Conservation (phyloP, 305 asterid species). For the Fraxinus baroniana region DNA sequence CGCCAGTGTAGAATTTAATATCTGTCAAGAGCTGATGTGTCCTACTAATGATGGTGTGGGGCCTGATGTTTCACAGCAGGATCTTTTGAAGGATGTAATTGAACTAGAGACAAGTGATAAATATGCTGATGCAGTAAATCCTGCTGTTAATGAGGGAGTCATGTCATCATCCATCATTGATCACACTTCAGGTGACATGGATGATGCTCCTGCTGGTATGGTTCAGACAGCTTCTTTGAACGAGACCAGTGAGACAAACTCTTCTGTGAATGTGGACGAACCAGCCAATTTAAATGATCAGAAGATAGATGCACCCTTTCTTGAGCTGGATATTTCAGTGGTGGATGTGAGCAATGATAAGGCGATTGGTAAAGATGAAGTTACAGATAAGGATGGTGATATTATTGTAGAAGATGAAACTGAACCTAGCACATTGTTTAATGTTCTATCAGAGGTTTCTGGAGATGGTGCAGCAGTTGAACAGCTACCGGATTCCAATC, state of each 20-base stretch:
- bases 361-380: constrained; percentile 36
- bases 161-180: constrained; percentile 25
- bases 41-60: constrained; percentile 26
- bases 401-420: constrained; percentile 34
- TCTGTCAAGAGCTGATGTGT: constrained; percentile 28
- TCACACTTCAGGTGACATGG: constrained; percentile 33
- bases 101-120: constrained; percentile 34
- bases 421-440: constrained; percentile 35
- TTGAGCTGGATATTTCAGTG: constrained; percentile 32
- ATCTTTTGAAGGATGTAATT: constrained; percentile 34
- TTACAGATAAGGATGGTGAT: constrained; percentile 33
- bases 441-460: constrained; percentile 30
- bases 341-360: constrained; percentile 34
- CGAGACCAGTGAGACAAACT: constrained; percentile 27
- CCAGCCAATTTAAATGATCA: constrained; percentile 30
- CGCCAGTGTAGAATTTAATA: constrained; percentile 25
- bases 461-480: constrained; percentile 39
- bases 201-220: constrained; percentile 31
- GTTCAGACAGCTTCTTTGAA: constrained; percentile 28
- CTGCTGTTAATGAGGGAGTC: constrained; percentile 22
- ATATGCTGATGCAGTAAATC: constrained; percentile 29
- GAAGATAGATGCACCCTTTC: constrained; percentile 32
- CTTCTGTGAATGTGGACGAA: constrained; percentile 28
- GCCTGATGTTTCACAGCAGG: constrained; percentile 31
- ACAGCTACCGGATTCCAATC: constrained; percentile 30